phyloP scores from a whole-genome alignment of 768 basidiomycete species.

The Royoungia palumana region DNA sequence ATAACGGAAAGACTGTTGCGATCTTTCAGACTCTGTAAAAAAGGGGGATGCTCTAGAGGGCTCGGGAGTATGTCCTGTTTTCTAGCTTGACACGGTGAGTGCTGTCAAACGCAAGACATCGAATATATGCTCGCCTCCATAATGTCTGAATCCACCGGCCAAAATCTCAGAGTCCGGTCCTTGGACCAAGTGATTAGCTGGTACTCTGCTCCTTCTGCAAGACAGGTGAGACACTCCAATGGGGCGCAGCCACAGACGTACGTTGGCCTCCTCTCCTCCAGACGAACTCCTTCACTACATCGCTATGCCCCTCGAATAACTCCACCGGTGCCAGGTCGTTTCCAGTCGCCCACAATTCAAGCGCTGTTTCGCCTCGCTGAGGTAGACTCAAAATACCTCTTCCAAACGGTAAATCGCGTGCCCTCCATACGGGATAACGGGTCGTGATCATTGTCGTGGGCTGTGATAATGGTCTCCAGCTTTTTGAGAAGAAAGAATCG shows the following conservation, averaged over 20 bases:
- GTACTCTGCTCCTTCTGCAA: conserved; percentile 49
- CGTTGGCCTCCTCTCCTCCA: conserved; percentile 76
- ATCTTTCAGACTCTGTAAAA: conserved; percentile 21
- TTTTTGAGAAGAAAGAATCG: conserved; percentile 9
- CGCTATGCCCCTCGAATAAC: conserved; percentile 82
- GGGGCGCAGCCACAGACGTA: conserved; percentile 19
- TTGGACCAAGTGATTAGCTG: conserved; percentile 81
- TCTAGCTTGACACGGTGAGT: conserved; percentile 33
- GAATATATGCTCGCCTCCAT: conserved; percentile 50
- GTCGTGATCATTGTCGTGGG: conserved; percentile 62
- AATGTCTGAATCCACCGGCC: conserved; percentile 74
- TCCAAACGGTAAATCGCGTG: conserved; percentile 89
- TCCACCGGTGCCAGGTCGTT: conserved; percentile 49
- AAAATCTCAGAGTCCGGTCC: conserved; percentile 86
- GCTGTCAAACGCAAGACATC: not conserved
- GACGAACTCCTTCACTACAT: conserved; percentile 97
- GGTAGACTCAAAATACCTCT: conserved; percentile 83
- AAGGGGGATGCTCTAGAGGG: conserved; percentile 24
- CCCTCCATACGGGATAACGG: conserved; percentile 91
- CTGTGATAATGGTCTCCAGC: conserved; percentile 15
- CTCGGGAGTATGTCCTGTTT: conserved; percentile 44
- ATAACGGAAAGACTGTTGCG: conserved; percentile 50
- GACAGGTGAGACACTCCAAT: not conserved
- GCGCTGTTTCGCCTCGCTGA: conserved; percentile 77
- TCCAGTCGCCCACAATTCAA: conserved; percentile 73